These are phyloP conservation scores for Suillus variegatus DNA, from an alignment of 768 basidiomycete species.

Conservation along the genomic window DNA sequence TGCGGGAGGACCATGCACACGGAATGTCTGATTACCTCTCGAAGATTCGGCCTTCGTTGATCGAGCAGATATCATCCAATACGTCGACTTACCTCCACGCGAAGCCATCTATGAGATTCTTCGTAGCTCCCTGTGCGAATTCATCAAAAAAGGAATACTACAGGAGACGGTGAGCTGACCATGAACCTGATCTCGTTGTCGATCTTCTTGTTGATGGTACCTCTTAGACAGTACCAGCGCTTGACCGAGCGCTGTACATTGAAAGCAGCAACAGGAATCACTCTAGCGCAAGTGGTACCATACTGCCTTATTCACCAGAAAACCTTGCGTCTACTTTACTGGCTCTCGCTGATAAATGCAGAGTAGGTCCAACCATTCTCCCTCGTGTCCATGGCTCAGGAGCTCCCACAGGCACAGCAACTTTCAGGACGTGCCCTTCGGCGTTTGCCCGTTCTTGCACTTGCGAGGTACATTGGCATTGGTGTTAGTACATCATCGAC, in stretches of 20 bases:
- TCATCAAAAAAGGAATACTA: slow-evolving; percentile 75
- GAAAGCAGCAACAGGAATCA: slow-evolving; percentile 19
- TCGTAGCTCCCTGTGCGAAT: slow-evolving; percentile 76
- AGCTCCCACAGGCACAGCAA: slow-evolving; percentile 53
- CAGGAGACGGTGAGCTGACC: slow-evolving; percentile 51
- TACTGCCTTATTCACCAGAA: slow-evolving; percentile 46
- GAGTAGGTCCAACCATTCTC: slow-evolving; percentile 50
- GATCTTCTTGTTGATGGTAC: background rate
- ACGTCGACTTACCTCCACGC: slow-evolving; percentile 86
- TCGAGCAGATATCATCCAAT: slow-evolving; percentile 95
- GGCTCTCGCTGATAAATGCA: slow-evolving; percentile 70
- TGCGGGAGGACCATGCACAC: background rate
- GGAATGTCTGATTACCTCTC: background rate
- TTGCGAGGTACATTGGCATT: slow-evolving; percentile 77
- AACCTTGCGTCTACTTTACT: slow-evolving; percentile 63
- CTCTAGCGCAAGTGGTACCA: slow-evolving; percentile 10
- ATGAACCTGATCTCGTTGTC: background rate
- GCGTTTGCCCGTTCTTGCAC: slow-evolving; percentile 90
- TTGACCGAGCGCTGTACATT: slow-evolving; percentile 47
- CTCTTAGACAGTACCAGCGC: slow-evolving; percentile 59
- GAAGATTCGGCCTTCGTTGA: slow-evolving; percentile 94
- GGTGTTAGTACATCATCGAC: slow-evolving; percentile 32
- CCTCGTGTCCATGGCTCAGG: slow-evolving; percentile 3
- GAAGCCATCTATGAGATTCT: slow-evolving; percentile 95
- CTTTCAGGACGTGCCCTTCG: slow-evolving; percentile 93